Evolutionary conservation across 2,329 filamentous ascomycete genomes (phyloP), one percentile per base, ranked within the genome.

Genomic region (Hypomyces rosellus): DNA sequence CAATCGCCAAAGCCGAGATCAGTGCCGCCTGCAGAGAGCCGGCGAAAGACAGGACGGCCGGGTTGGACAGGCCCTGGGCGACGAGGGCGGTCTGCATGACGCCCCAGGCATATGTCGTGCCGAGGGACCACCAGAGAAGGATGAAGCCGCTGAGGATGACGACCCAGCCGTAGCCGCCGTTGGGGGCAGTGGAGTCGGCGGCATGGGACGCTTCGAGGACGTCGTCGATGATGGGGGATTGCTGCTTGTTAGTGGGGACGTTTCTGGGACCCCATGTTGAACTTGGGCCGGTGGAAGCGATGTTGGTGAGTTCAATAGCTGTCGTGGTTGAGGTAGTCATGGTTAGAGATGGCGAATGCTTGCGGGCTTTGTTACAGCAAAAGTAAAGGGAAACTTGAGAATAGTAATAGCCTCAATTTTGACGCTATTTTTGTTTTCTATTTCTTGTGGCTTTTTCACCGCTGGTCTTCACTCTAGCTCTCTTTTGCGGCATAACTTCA

Each of bases 21-120:
- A 73, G 70, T 0, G 74, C 73, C 1, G 75, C 61, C 0, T 74
- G 73, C 1, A 75, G 60, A 0, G 75, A 78, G 0, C 81, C 81
- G 4, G 84, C 76, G 52, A 82, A 85, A 0, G 78, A 74, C 11
- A 85, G 64, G 0, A 75, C 81, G 0, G 75, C 73, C 0, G 78
- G 67, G 0, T 72, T 70, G 0, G 73, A 70, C 1, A 81, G 63
- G 0, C 69, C 66, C 15, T 74, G 62, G 34, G 73, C 63, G 0
- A 82, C 71, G 0, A 85, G 69, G 0, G 74, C 80, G 2, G 71
- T 71, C 61, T 85, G 82, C 20, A 84, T 67, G 1, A 85, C 71
- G 6, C 81, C 82, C 80, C 81, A 85, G 52, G 70, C 74, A 55
- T 81, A 81, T 9, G 69, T 72, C 0, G 73, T 76, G 37, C 80